Evolutionary conservation across 2,329 filamentous ascomycete genomes (phyloP).

Genomic region (Alternaria alternata): DNA sequence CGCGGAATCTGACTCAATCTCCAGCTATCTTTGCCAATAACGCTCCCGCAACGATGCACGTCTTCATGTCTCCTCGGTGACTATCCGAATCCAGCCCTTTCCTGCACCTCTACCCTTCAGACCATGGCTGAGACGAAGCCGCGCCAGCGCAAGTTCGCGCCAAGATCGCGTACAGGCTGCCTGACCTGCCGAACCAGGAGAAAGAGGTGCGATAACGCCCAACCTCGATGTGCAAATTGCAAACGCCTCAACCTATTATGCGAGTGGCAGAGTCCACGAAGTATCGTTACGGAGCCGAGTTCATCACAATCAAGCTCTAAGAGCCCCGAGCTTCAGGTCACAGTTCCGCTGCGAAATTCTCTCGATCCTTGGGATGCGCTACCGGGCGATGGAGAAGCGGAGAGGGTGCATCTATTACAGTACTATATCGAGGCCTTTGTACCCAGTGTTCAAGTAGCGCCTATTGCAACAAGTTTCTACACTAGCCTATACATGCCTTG

Average conservation of each 20-base stretch:
- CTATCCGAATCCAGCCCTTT: slow-evolving; percentile 16
- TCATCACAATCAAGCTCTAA: slow-evolving; percentile 14
- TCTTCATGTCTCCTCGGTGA: slow-evolving; percentile 17
- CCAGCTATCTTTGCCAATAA: slow-evolving; percentile 10
- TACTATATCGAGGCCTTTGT: slow-evolving; percentile 50
- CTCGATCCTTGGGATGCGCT: slow-evolving; percentile 45
- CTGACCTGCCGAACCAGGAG: slow-evolving; percentile 46
- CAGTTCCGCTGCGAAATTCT: slow-evolving; percentile 27
- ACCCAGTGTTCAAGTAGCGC: slow-evolving; percentile 48
- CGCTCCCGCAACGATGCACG: slow-evolving; percentile 18
- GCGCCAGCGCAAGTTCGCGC: slow-evolving; percentile 48
- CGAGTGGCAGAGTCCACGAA: slow-evolving; percentile 46
- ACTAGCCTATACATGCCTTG: slow-evolving; percentile 48
- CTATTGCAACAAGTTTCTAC: slow-evolving; percentile 47
- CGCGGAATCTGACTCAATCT: slow-evolving; percentile 18
- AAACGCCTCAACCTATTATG: slow-evolving; percentile 46
- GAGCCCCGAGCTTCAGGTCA: slow-evolving; percentile 24
- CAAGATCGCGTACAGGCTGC: slow-evolving; percentile 48
- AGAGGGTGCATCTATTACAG: slow-evolving; percentile 42
- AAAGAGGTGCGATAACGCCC: slow-evolving; percentile 47
- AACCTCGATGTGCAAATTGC: slow-evolving; percentile 47
- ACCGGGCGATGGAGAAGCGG: slow-evolving; percentile 32
- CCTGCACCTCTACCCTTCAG: slow-evolving; percentile 11
- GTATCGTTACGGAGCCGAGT: slow-evolving; percentile 21
- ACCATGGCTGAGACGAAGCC: slow-evolving; percentile 45